phyloP scores from a whole-genome alignment of 345 rosid species.

The Brassica incana region DNA sequence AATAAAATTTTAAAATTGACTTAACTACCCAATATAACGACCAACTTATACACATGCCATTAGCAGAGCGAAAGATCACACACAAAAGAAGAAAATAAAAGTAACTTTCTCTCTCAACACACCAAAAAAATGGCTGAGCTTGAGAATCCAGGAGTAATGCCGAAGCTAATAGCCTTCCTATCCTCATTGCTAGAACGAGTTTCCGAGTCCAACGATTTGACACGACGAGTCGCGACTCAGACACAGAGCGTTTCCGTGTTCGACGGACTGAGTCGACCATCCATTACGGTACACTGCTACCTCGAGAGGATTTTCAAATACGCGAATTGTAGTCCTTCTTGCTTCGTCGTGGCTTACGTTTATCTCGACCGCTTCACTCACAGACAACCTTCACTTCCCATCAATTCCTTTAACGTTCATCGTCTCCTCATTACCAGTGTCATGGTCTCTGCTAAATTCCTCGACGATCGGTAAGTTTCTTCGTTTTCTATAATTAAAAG shows the following conservation, averaged over 20 bases:
- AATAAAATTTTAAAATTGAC: too few relatives aligned
- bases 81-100: not conserved
- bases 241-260: conserved; percentile 63
- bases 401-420: conserved; percentile 83
- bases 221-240: conserved; percentile 36
- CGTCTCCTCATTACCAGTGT: conserved; percentile 88
- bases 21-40: conserved; percentile 46
- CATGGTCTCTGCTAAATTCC: conserved; percentile 83
- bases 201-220: conserved; percentile 67
- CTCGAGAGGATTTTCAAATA: conserved; percentile 81
- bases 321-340: conserved; percentile 86
- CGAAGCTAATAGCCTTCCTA: conserved; percentile 63
- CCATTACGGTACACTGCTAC: conserved; percentile 72
- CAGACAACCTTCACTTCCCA: conserved; percentile 67
- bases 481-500: not conserved
- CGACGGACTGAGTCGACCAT: conserved; percentile 72
- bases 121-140: conserved; percentile 57
- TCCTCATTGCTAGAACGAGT: conserved; percentile 71
- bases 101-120: conserved; percentile 17
- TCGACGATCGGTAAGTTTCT: conserved; percentile 83
- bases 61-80: conserved; percentile 12
- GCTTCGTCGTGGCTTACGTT: conserved; percentile 83
- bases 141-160: conserved; percentile 63
- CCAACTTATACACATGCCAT: conserved; percentile 38
- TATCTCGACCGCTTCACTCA: conserved; percentile 84